A percentile compares a stretch with the other conserved stretches of the same genome.
These are phyloP conservation scores for Cadophora malorum DNA, from an alignment of 2,329 filamentous ascomycete species.

Conservation along the genomic window DNA sequence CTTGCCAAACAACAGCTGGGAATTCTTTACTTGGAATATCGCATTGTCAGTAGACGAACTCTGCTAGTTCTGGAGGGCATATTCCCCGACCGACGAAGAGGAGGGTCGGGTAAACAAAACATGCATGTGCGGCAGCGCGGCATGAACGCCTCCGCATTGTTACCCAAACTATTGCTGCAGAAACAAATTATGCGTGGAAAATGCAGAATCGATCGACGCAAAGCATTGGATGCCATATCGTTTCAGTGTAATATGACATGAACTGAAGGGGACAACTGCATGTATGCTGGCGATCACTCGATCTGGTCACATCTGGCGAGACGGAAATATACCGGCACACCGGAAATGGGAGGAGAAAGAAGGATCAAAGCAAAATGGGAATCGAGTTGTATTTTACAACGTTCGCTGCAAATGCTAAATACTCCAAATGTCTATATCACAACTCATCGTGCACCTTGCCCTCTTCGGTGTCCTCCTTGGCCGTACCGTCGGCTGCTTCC, in stretches of 20 bases:
- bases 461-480: constrained; percentile 10
- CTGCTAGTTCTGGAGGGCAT: background rate
- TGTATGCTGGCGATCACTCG: background rate
- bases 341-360: background rate
- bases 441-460: constrained; percentile 35
- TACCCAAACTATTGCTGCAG: constrained; percentile 7
- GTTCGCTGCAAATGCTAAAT: constrained; percentile 23
- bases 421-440: constrained; percentile 31
- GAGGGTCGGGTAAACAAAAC: constrained; percentile 2
- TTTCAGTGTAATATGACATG: background rate
- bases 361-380: background rate
- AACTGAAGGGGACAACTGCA: background rate
- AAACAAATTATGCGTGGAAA: background rate
- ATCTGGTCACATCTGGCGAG: constrained; percentile 4
- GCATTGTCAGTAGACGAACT: too few species aligned
- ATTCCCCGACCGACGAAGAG: background rate
- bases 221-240: background rate
- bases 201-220: background rate
- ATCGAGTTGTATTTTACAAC: constrained; percentile 13
- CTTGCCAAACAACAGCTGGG: background rate
- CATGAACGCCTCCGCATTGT: constrained; percentile 4
- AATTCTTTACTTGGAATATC: too few species aligned
- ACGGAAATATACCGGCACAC: background rate
- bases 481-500: constrained; percentile 23
- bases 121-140: background rate